Percentiles rank a stretch among this genome's conserved stretches.
Conservation (phyloP, 2,329 filamentous ascomycete genomes). For the Thelonectria blattea region DNA sequence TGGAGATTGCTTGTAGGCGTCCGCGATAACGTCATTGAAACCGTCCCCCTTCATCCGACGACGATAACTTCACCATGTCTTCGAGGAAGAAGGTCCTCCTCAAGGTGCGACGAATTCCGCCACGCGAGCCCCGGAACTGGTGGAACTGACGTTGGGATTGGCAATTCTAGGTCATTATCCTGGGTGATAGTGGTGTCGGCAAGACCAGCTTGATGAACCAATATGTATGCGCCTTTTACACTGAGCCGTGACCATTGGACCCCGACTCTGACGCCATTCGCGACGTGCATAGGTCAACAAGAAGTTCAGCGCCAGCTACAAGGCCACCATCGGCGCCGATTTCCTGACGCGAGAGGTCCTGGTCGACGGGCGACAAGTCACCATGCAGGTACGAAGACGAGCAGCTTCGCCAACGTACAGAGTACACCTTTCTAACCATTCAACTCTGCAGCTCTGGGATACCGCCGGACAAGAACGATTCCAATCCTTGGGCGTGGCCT, state of each 20-base stretch:
- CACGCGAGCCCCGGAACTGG: neutral
- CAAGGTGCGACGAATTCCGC: conserved; percentile 64
- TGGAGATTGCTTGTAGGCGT: conserved; percentile 29
- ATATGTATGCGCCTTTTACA: conserved; percentile 75
- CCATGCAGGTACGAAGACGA: conserved; percentile 78
- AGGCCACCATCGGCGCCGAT: conserved; percentile 98
- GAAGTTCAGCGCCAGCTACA: conserved; percentile 99
- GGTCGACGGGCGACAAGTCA: conserved; percentile 95
- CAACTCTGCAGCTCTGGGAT: conserved; percentile 81
- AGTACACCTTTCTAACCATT: neutral
- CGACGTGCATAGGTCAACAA: conserved; percentile 83
- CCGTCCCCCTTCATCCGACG: conserved; percentile 21
- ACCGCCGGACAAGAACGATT: conserved; percentile 97
- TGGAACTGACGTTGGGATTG: conserved; percentile 25
- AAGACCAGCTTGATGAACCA: conserved; percentile 99
- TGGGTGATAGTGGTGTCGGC: conserved; percentile 97
- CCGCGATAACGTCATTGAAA: conserved; percentile 43
- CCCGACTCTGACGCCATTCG: conserved; percentile 21
- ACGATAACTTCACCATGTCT: conserved; percentile 62
- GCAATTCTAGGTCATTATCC: conserved; percentile 85
- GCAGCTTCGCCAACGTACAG: conserved; percentile 19
- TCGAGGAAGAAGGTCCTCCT: conserved; percentile 89
- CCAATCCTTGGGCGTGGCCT: conserved; percentile 94
- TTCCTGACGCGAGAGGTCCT: conserved; percentile 98
- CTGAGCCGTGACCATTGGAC: conserved; percentile 4